Conservation (phyloP, 1,139 yeast species). For the Zygosaccharomyces pseudobailii region DNA sequence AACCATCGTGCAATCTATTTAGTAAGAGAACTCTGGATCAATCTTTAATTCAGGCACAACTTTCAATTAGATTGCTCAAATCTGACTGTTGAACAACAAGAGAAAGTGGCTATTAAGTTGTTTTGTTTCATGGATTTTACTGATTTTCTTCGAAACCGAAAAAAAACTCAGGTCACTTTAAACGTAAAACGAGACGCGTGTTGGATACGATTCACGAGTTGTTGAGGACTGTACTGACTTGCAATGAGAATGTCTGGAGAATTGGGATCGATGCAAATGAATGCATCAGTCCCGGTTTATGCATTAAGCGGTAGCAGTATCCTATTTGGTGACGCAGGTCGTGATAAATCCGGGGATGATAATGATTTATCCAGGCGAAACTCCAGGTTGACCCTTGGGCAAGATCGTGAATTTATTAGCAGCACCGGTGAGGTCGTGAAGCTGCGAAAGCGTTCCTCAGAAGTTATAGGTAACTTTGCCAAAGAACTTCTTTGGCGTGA, state of each 20-base stretch:
- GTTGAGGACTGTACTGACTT: background rate
- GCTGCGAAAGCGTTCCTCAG: slow-evolving; percentile 15
- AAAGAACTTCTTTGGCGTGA: slow-evolving; percentile 19
- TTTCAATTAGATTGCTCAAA: background rate
- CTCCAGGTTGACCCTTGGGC: background rate
- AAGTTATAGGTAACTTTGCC: background rate
- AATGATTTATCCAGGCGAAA: background rate
- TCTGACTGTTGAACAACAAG: background rate
- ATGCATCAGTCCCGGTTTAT: background rate
- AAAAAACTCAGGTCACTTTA: slow-evolving; percentile 2
- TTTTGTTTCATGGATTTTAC: background rate
- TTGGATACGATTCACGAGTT: background rate
- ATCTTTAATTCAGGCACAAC: background rate
- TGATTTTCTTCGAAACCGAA: background rate
- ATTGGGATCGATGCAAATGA: background rate
- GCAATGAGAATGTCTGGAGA: background rate
- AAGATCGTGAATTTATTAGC: slow-evolving; percentile 11
- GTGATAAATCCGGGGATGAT: background rate
- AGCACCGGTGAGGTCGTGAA: slow-evolving; percentile 23
- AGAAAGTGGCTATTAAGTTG: slow-evolving; percentile 1
- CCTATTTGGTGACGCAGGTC: slow-evolving; percentile 1
- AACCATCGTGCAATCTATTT: background rate
- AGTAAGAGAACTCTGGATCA: background rate
- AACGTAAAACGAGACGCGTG: background rate
- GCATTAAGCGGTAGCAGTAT: slow-evolving; percentile 5